phyloP scores from a whole-genome alignment of 192 early-diverging fungal species.

The Entophlyctis luteolus region DNA sequence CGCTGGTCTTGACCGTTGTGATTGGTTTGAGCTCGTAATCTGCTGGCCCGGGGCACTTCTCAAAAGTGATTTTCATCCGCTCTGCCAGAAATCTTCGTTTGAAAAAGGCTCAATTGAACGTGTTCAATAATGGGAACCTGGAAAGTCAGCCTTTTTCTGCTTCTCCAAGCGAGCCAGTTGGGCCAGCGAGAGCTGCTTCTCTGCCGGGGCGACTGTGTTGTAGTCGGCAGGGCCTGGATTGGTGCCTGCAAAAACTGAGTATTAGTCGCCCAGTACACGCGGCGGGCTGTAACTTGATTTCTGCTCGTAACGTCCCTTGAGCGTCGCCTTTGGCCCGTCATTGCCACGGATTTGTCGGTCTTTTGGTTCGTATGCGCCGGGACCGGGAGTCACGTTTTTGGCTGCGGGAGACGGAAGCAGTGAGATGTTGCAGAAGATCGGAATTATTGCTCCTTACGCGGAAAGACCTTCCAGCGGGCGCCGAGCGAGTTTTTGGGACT shows the following conservation, averaged over 20 bases:
- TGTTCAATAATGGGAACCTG: neutral
- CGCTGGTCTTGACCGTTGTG: conserved; percentile 23
- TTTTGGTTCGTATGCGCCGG: conserved; percentile 45
- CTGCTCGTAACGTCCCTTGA: conserved; percentile 36
- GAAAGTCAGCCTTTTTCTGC: neutral
- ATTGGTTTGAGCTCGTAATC: conserved; percentile 31
- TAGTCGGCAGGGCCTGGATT: conserved; percentile 55
- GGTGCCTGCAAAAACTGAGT: conserved; percentile 2
- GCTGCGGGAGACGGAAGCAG: neutral
- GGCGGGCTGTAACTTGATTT: neutral
- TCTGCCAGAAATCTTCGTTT: neutral
- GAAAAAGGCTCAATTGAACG: neutral
- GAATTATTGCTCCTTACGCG: too few relatives aligned
- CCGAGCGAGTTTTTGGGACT: conserved; percentile 37
- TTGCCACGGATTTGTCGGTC: conserved; percentile 51
- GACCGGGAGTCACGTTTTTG: conserved; percentile 38
- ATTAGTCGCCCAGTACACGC: neutral
- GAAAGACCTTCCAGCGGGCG: conserved; percentile 6
- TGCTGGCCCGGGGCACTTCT: conserved; percentile 47
- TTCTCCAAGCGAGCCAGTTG: conserved; percentile 31
- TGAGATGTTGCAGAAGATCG: too few relatives aligned
- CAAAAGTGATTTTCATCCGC: conserved; percentile 17
- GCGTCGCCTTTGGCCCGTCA: conserved; percentile 40
- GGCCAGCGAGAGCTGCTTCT: conserved; percentile 15
- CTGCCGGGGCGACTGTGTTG: conserved; percentile 18